Evolutionary conservation across 2,329 filamentous ascomycete genomes (phyloP).

Genomic region (Coleophoma cylindrospora): DNA sequence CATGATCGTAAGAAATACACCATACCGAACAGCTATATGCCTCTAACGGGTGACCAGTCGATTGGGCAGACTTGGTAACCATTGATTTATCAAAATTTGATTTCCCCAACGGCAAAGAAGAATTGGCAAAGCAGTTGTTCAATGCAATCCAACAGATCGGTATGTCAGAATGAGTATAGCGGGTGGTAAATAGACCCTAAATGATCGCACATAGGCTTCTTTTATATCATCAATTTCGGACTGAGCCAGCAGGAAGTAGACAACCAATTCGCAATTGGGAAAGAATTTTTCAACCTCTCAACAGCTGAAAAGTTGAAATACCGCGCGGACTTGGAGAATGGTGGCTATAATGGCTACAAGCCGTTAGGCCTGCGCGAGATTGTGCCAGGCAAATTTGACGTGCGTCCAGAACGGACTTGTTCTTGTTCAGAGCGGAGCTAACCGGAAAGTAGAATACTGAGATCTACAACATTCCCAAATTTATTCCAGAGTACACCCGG

Average conservation of each 20-base stretch:
- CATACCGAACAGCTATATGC: background rate
- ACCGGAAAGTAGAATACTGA: conserved; percentile 36
- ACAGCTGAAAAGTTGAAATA: conserved; percentile 54
- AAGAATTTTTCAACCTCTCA: conserved; percentile 49
- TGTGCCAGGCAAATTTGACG: conserved; percentile 26
- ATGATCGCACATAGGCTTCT: conserved; percentile 40
- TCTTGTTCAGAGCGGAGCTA: background rate
- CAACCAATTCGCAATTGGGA: conserved; percentile 52
- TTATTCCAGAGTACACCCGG: conserved; percentile 35
- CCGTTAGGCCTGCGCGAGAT: conserved; percentile 13
- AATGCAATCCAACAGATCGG: conserved; percentile 33
- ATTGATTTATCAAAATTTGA: conserved; percentile 44
- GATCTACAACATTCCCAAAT: conserved; percentile 55
- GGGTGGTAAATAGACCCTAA: background rate
- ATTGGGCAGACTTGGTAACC: conserved; percentile 46
- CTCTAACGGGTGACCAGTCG: conserved; percentile 5
- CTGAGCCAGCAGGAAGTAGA: conserved; percentile 52
- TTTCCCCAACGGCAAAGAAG: conserved; percentile 41
- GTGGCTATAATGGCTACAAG: conserved; percentile 51
- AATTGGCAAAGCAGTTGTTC: conserved; percentile 42
- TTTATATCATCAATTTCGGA: conserved; percentile 56
- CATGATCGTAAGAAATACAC: background rate
- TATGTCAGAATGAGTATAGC: conserved; percentile 5
- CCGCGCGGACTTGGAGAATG: conserved; percentile 36
- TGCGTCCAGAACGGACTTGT: background rate